These are phyloP conservation scores for Cystobasidium tubakii DNA, from an alignment of 768 basidiomycete species.

Conservation along the genomic window DNA sequence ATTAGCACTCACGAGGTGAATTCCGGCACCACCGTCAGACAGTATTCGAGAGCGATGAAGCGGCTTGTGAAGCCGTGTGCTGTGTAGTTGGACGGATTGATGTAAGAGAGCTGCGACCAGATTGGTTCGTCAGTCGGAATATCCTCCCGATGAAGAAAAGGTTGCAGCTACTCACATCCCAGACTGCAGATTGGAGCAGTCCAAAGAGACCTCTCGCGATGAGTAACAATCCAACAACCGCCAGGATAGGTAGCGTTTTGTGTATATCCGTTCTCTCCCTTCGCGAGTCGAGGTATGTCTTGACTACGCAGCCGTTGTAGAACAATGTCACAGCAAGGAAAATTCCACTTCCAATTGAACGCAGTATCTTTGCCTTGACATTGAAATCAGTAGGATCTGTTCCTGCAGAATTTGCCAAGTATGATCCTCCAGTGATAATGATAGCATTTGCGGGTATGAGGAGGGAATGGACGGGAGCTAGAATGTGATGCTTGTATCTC, in stretches of 20 bases:
- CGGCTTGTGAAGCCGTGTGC: constrained; percentile 35
- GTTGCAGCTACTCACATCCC: constrained; percentile 25
- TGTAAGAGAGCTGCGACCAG: constrained; percentile 14
- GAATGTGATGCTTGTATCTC: constrained; percentile 19
- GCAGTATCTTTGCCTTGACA: constrained; percentile 29
- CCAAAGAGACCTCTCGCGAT: constrained; percentile 43
- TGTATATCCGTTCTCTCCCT: constrained; percentile 9
- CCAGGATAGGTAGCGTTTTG: constrained; percentile 34
- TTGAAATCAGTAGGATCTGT: constrained; percentile 30
- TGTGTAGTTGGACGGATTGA: constrained; percentile 9
- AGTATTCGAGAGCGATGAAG: constrained; percentile 41
- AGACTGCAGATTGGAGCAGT: constrained; percentile 40
- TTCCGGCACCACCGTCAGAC: constrained; percentile 19
- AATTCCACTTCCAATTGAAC: constrained; percentile 40
- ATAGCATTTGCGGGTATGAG: constrained; percentile 27
- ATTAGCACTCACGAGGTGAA: constrained; percentile 9
- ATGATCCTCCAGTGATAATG: constrained; percentile 21
- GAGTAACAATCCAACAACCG: constrained; percentile 39
- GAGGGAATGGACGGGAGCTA: background rate
- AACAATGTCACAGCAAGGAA: constrained; percentile 42
- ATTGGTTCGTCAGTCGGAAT: background rate
- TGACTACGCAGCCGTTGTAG: constrained; percentile 37
- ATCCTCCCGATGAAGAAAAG: background rate
- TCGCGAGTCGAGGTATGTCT: background rate
- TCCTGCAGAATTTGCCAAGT: constrained; percentile 31